phyloP scores from a whole-genome alignment of 306 rosid genomes.

The Styphnolobium japonicum region DNA sequence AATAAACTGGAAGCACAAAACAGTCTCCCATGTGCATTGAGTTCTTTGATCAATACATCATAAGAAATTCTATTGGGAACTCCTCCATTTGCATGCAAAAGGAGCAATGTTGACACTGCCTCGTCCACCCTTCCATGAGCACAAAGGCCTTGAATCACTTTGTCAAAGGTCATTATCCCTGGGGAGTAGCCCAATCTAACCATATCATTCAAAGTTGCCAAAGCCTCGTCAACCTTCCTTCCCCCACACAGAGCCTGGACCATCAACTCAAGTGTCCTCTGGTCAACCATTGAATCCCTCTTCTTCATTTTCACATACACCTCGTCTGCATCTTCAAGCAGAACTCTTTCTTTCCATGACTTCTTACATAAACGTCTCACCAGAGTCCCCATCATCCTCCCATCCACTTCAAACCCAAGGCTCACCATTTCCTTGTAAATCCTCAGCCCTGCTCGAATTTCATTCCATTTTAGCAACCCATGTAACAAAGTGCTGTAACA shows the following conservation, averaged over 20 bases:
- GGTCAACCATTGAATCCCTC: slow-evolving; percentile 32
- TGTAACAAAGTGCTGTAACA: slow-evolving; percentile 62
- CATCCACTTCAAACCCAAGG: slow-evolving; percentile 50
- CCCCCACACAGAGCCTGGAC: slow-evolving; percentile 43
- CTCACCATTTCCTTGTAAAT: slow-evolving; percentile 59
- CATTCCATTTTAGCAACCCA: slow-evolving; percentile 73
- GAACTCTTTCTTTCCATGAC: slow-evolving; percentile 35
- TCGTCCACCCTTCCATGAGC: slow-evolving; percentile 37
- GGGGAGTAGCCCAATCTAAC: slow-evolving; percentile 45
- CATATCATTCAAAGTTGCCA: slow-evolving; percentile 46
- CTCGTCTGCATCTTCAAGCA: slow-evolving; percentile 44
- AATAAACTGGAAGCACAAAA: slow-evolving; percentile 41
- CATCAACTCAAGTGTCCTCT: slow-evolving; percentile 47
- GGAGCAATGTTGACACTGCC: slow-evolving; percentile 45
- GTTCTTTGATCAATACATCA: slow-evolving; percentile 45
- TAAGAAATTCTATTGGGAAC: slow-evolving; percentile 32
- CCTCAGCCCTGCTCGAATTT: slow-evolving; percentile 32
- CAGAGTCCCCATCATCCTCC: slow-evolving; percentile 53
- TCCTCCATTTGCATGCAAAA: slow-evolving; percentile 38
- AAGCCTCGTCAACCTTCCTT: slow-evolving; percentile 41
- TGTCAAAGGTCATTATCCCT: slow-evolving; percentile 22
- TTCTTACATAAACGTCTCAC: slow-evolving; percentile 55
- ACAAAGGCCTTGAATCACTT: slow-evolving; percentile 55
- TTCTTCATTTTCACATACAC: slow-evolving; percentile 61
- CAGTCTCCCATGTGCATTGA: slow-evolving; percentile 38